phyloP scores from a whole-genome alignment of 2,329 filamentous ascomycete species.

The Aspergillus novofumigatus region DNA sequence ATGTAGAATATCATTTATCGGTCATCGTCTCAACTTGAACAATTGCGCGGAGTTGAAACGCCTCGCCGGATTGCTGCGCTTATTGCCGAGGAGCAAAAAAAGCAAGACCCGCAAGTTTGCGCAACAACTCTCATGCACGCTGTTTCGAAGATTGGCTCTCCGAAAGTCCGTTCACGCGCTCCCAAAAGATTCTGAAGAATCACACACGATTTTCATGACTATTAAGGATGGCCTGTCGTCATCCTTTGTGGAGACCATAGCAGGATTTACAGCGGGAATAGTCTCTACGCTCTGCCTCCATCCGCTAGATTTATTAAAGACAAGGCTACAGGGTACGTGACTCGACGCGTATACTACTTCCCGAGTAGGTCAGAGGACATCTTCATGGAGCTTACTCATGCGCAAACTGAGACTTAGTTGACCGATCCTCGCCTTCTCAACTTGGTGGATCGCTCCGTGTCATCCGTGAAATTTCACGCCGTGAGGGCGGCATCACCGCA shows the following conservation, averaged over 20 bases:
- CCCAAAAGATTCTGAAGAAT: conserved; percentile 1
- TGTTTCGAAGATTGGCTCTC: background rate
- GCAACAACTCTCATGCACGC: background rate
- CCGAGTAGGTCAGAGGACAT: background rate
- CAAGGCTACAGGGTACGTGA: conserved; percentile 75
- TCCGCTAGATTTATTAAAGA: conserved; percentile 94
- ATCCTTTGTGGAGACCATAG: conserved; percentile 78
- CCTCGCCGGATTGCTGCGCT: background rate
- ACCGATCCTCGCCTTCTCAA: conserved; percentile 45
- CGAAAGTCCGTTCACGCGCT: background rate
- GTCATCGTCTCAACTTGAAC: background rate
- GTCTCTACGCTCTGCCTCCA: conserved; percentile 83
- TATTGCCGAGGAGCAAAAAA: background rate
- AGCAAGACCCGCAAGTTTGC: background rate
- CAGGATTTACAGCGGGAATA: conserved; percentile 84
- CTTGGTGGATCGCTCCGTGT: conserved; percentile 53
- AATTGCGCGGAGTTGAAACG: background rate
- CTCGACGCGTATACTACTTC: background rate
- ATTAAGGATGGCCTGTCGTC: conserved; percentile 60
- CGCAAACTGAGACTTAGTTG: conserved; percentile 45
- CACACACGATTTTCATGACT: conserved; percentile 36
- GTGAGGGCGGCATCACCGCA: conserved; percentile 59
- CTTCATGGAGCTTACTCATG: conserved; percentile 10
- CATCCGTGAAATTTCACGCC: conserved; percentile 47
- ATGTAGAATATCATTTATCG: background rate